These are phyloP conservation scores for Endocalyx cinctus DNA, from an alignment of 2,329 filamentous ascomycete genomes.

Conservation along the genomic window DNA sequence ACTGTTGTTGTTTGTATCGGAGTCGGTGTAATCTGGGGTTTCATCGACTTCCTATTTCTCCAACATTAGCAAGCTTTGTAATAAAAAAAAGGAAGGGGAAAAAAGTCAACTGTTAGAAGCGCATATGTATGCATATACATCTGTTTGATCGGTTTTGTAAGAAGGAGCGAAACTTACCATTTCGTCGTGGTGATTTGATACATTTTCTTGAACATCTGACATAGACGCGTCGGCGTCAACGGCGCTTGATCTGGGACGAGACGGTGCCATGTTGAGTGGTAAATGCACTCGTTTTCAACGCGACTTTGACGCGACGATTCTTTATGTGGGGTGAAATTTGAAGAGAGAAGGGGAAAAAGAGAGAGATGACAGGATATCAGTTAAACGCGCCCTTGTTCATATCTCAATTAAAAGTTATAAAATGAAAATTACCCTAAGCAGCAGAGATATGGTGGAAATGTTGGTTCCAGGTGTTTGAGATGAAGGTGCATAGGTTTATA, in stretches of 20 bases:
- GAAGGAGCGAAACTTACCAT: conserved; percentile 38
- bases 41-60: conserved; percentile 53
- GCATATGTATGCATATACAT: too few relatives aligned
- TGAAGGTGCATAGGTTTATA: too few relatives aligned
- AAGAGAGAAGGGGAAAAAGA: too few relatives aligned
- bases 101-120: too few relatives aligned
- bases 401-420: too few relatives aligned
- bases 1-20: conserved; percentile 67
- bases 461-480: too few relatives aligned
- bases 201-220: conserved; percentile 51
- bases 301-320: conserved; percentile 52
- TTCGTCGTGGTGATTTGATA: conserved; percentile 34
- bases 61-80: conserved; percentile 3
- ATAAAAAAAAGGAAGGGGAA: too few relatives aligned
- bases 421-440: too few relatives aligned
- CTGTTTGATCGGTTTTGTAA: neutral
- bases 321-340: too few relatives aligned
- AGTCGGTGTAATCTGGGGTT: conserved; percentile 62
- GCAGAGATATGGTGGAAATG: too few relatives aligned
- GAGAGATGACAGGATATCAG: neutral
- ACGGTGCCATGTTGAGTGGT: conserved; percentile 44
- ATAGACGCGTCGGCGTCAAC: conserved; percentile 60
- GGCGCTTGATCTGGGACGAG: conserved; percentile 47
- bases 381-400: too few relatives aligned
- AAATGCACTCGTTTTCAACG: conserved; percentile 36